Base-by-base conservation (phyloP, 176 grass and related monocot genomes). In the Aegilops speltoides region DNA sequence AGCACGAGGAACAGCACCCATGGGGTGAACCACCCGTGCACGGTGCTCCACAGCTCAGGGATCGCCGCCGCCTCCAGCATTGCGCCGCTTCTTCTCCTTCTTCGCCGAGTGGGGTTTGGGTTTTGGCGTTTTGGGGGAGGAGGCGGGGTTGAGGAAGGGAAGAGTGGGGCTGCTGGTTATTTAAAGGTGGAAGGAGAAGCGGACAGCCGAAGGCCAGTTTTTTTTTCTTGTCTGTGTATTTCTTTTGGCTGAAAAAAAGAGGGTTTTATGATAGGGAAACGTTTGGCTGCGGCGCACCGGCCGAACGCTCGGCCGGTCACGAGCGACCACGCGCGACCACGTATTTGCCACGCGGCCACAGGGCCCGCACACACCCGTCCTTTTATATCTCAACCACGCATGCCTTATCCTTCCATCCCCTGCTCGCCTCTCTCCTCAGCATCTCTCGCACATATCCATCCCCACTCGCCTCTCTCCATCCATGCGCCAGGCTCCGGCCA, bases 1-100 rank as follows among this genome's bases (percentile, higher is more conserved):
- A 99, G 85, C 19, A 99, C 73, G n/a, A 99, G 10, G 90, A 99
- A 99, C 36, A 99, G 76, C 40, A 96, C 90, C 23, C 90, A 60
- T 0, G 97, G 97, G 12, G 90, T 99, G 88, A 99, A 90, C 87
- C 87, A 96, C 0, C 97, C 91, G 63, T 89, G 71, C 26, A 96
- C 81, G 12, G 90, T 76, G 80, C 86, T 93, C 85, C 77, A 88
- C 50, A 96, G 64, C 74, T 90, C 82, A 1, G 89, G 92, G 45
- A 99, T 73, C 32, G 83, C 70, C 80, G 73, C 76, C 78, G 64
- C 87, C 25, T 87, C 94, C 54, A 96, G 85, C 94, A 96, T 87
- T 87, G 40, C 76, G 64, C 5, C 52, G 10, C 38, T 12, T 41
- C 64, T 40, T 31, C 46, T 34, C 3, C 46, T 65, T 56, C 46